phyloP scores from a whole-genome alignment of 495 filamentous ascomycete genomes.

The Aspergillus bertholletiae region DNA sequence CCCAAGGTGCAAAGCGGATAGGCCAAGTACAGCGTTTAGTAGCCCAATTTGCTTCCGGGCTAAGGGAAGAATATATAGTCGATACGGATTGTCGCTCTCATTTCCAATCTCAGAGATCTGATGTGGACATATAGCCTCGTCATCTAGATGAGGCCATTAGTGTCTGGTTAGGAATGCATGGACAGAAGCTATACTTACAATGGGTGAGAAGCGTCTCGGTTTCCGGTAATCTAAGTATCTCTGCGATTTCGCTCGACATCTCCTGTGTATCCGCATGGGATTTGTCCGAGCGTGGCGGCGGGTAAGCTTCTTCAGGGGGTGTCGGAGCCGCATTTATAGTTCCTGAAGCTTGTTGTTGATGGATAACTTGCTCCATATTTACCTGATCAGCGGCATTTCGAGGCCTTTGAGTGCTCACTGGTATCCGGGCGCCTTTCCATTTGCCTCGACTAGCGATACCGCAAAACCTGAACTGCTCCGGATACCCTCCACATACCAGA shows the following conservation, averaged over 20 bases:
- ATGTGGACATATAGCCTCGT: conserved; percentile 33
- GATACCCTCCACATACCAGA: conserved; percentile 33
- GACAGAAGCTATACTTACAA: conserved; percentile 14
- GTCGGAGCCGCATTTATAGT: not conserved
- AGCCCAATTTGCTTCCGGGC: conserved; percentile 33
- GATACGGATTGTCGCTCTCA: conserved; percentile 30
- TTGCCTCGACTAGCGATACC: conserved; percentile 36
- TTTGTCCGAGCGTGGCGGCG: not conserved
- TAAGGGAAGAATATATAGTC: conserved; percentile 32
- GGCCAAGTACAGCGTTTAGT: conserved; percentile 31
- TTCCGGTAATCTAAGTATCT: conserved; percentile 6
- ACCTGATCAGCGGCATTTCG: not conserved
- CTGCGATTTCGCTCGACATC: conserved; percentile 3
- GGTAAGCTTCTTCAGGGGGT: not conserved
- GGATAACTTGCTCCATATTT: not conserved
- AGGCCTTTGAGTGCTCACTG: conserved; percentile 1
- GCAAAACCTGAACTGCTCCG: conserved; percentile 39
- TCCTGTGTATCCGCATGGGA: not conserved
- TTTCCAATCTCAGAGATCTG: conserved; percentile 30
- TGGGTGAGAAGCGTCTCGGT: conserved; percentile 22
- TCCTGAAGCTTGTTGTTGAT: not conserved
- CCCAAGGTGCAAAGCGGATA: conserved; percentile 35
- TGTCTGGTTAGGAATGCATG: not conserved
- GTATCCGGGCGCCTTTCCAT: conserved; percentile 28
- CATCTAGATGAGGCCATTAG: conserved; percentile 22